These are phyloP conservation scores for Aeminium ludgeri DNA, from an alignment of 495 filamentous ascomycete species.

Conservation along the genomic window DNA sequence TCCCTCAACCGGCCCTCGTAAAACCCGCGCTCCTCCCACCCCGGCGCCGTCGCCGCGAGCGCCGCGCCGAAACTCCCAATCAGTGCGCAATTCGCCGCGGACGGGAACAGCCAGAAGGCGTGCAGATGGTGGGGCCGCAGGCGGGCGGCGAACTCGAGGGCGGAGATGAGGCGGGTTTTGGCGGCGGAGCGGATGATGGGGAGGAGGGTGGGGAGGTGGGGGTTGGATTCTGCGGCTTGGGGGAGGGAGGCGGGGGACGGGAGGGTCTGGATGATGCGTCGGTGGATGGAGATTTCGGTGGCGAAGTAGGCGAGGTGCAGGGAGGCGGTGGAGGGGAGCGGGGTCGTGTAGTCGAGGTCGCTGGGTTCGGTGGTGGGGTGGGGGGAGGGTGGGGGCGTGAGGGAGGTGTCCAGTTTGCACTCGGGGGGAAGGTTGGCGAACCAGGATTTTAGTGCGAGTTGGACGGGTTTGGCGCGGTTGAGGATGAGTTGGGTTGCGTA, in stretches of 20 bases:
- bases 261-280: slow-evolving; percentile 61
- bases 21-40: slow-evolving; percentile 86
- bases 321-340: slow-evolving; percentile 40
- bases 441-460: slow-evolving; percentile 72
- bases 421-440: slow-evolving; percentile 46
- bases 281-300: slow-evolving; percentile 69
- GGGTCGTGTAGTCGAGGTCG: background rate
- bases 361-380: too few relatives aligned
- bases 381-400: slow-evolving; percentile 16
- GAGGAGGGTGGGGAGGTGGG: slow-evolving; percentile 43
- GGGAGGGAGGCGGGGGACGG: too few relatives aligned
- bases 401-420: slow-evolving; percentile 46
- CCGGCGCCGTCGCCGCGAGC: slow-evolving; percentile 72
- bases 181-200: slow-evolving; percentile 92
- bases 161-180: slow-evolving; percentile 47
- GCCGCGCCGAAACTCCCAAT: slow-evolving; percentile 69
- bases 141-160: slow-evolving; percentile 30
- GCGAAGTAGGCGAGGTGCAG: slow-evolving; percentile 75
- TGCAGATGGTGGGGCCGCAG: slow-evolving; percentile 25
- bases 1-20: slow-evolving; percentile 72
- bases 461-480: slow-evolving; percentile 61
- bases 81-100: slow-evolving; percentile 63
- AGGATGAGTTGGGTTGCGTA: slow-evolving; percentile 40
- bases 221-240: slow-evolving; percentile 23
- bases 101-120: slow-evolving; percentile 50